Evolutionary conservation across 140 eudicot species (phyloP).

Genomic region (Oenanthe javanica): DNA sequence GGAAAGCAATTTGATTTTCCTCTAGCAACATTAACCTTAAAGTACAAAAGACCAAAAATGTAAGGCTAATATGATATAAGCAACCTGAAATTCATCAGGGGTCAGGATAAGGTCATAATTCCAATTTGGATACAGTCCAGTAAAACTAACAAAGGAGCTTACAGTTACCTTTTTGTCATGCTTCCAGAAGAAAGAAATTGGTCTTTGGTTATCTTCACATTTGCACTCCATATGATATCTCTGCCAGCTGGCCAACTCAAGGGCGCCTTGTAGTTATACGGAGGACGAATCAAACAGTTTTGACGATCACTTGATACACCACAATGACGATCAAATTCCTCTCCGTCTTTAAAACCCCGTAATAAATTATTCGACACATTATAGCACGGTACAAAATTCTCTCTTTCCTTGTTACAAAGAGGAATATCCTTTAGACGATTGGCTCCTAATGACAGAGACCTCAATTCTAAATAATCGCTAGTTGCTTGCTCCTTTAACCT

Average conservation of each 20-base stretch:
- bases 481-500: slow-evolving; percentile 70
- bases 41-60: neutral
- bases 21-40: slow-evolving; percentile 92
- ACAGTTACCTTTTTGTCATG: slow-evolving; percentile 87
- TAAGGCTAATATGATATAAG: neutral
- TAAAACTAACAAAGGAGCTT: neutral
- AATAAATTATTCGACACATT: slow-evolving; percentile 66
- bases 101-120: neutral
- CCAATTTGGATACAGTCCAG: neutral
- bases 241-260: slow-evolving; percentile 90
- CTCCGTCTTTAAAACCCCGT: slow-evolving; percentile 64
- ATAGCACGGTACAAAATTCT: slow-evolving; percentile 87
- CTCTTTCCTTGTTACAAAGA: slow-evolving; percentile 81
- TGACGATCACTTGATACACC: slow-evolving; percentile 49
- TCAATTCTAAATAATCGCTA: slow-evolving; percentile 68
- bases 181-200: slow-evolving; percentile 97
- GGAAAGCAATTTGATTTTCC: slow-evolving; percentile 95
- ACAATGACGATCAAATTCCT: slow-evolving; percentile 94
- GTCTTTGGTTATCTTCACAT: slow-evolving; percentile 90
- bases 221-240: slow-evolving; percentile 94
- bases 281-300: slow-evolving; percentile 85
- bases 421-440: slow-evolving; percentile 42
- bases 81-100: neutral
- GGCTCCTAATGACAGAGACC: slow-evolving; percentile 40
- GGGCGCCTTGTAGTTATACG: slow-evolving; percentile 87